Evolutionary conservation across 306 rosid genomes (phyloP).

Genomic region (Castanopsis chinensis): DNA sequence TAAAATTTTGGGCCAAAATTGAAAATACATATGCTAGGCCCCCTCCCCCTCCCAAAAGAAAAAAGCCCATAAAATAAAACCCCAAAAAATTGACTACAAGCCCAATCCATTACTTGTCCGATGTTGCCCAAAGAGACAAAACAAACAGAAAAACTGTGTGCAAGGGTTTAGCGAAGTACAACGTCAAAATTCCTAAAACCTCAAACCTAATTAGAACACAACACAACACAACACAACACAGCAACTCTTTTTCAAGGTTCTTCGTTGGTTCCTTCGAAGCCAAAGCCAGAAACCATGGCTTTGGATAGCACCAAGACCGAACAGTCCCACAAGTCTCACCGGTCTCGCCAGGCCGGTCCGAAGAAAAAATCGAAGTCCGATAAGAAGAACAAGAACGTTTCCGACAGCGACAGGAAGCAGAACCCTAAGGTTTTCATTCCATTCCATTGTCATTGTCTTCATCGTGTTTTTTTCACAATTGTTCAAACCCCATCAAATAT

Average conservation of each 20-base stretch:
- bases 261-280: neutral
- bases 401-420: constrained; percentile 40
- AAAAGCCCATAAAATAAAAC: too few relatives aligned
- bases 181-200: too few relatives aligned
- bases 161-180: too few relatives aligned
- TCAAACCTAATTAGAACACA: too few relatives aligned
- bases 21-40: too few relatives aligned
- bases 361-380: constrained; percentile 45
- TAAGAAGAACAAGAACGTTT: constrained; percentile 48
- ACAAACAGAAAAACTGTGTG: too few relatives aligned
- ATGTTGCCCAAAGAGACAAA: too few relatives aligned
- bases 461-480: neutral
- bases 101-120: too few relatives aligned
- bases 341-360: constrained; percentile 71
- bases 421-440: constrained; percentile 59
- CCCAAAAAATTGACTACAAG: too few relatives aligned
- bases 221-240: too few relatives aligned
- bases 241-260: neutral
- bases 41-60: too few relatives aligned
- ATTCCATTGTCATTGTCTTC: neutral
- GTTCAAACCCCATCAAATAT: neutral
- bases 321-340: constrained; percentile 75
- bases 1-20: too few relatives aligned
- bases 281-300: constrained; percentile 38
- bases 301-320: constrained; percentile 43